Conservation (phyloP, 371 early-diverging fungal genomes). For the Choanephora cucurbitarum region DNA sequence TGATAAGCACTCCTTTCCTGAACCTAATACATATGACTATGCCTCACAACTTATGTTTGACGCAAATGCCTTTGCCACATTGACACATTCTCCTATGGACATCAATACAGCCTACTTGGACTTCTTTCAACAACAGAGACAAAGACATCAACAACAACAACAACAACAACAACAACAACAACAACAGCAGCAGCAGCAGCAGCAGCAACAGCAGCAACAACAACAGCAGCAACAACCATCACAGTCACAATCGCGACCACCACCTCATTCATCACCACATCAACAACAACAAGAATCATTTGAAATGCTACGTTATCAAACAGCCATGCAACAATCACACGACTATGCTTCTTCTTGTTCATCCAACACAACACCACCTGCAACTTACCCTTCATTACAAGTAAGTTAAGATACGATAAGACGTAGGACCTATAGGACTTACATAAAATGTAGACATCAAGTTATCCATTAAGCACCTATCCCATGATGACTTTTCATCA, state of each 20-base stretch:
- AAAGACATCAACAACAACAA: background rate
- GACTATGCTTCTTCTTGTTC: conserved; percentile 24
- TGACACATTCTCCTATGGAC: conserved; percentile 18
- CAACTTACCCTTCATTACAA: conserved; percentile 10
- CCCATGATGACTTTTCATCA: conserved; percentile 26
- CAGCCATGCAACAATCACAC: conserved; percentile 22
- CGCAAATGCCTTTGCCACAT: conserved; percentile 20
- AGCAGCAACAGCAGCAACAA: background rate
- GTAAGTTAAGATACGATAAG: too few species aligned
- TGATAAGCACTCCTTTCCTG: conserved; percentile 20
- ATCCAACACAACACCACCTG: conserved; percentile 7
- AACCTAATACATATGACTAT: conserved; percentile 25
- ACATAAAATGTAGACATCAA: background rate
- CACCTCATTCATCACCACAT: too few species aligned
- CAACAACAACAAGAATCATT: conserved; percentile 8
- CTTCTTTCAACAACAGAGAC: conserved; percentile 11
- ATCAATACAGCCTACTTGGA: conserved; percentile 13
- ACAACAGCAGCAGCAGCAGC: too few species aligned
- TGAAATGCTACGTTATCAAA: conserved; percentile 23
- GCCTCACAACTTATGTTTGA: conserved; percentile 24
- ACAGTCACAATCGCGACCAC: too few species aligned
- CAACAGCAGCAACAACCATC: too few species aligned
- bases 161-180: too few species aligned
- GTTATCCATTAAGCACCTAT: conserved; percentile 6
- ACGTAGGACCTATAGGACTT: too few species aligned